A percentile compares a stretch with the other conserved stretches of the same genome.
These are phyloP conservation scores for Vitis rotundifolia DNA, from an alignment of 164 flowering plant genomes.

Conservation along the genomic window DNA sequence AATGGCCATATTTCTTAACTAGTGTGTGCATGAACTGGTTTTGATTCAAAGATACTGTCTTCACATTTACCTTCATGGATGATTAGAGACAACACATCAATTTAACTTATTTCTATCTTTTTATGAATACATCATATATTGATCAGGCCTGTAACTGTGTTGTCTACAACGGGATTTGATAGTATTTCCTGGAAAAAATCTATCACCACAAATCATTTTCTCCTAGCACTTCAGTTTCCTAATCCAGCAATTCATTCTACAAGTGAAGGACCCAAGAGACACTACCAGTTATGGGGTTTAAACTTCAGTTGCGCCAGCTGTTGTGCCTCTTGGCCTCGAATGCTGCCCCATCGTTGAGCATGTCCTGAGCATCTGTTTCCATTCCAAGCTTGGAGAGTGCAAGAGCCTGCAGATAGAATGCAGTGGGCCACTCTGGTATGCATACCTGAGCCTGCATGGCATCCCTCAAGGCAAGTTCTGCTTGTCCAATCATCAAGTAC, in stretches of 20 bases:
- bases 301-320: conserved; percentile 67
- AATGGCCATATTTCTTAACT: no score
- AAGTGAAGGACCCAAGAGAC: no score
- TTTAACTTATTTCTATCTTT: no score
- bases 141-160: no score
- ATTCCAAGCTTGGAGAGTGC: conserved; percentile 95
- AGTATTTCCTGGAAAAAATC: not conserved
- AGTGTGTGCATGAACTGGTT: no score
- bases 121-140: no score
- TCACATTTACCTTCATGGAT: no score
- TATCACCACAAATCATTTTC: not conserved
- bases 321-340: conserved; percentile 85
- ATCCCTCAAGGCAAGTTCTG: conserved; percentile 85
- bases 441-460: conserved; percentile 99
- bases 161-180: not conserved
- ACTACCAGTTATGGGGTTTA: not conserved
- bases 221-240: not conserved
- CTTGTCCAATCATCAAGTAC: conserved; percentile 78
- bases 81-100: no score
- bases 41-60: no score
- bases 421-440: conserved; percentile 96
- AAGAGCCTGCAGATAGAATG: conserved; percentile 95
- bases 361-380: conserved; percentile 98
- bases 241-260: no score
- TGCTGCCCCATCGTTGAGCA: conserved; percentile 92